Percentiles rank a stretch among this genome's conserved stretches.
phyloP scores from a whole-genome alignment of 148 eudicot species.

The Persicaria tinctoria region DNA sequence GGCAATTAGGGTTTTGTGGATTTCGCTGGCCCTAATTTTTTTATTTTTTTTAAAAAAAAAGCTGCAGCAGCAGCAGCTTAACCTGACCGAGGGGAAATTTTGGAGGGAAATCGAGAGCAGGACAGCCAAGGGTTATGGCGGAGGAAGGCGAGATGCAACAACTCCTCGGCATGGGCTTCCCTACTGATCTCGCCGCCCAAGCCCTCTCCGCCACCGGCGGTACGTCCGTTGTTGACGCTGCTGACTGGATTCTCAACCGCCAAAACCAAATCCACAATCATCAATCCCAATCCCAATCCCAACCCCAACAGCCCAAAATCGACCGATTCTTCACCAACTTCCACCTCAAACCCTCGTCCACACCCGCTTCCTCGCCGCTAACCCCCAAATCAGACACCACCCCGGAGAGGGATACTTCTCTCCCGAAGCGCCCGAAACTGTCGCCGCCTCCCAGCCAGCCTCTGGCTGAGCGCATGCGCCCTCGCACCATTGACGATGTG shows the following conservation, averaged over 20 bases:
- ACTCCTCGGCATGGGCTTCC: slow-evolving; percentile 69
- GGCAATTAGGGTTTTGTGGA: too few species aligned
- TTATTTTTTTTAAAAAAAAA: too few species aligned
- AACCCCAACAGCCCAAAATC: slow-evolving; percentile 23
- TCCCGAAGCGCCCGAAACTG: slow-evolving; percentile 26
- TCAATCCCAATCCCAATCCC: slow-evolving; percentile 12
- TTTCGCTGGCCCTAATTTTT: too few species aligned
- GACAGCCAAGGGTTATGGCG: neutral
- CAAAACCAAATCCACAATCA: neutral
- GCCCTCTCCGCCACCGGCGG: slow-evolving; percentile 61
- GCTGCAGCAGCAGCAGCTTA: too few species aligned
- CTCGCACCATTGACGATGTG: slow-evolving; percentile 41
- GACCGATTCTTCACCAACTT: slow-evolving; percentile 23
- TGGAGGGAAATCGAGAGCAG: neutral
- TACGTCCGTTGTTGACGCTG: slow-evolving; percentile 37
- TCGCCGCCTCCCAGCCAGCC: slow-evolving; percentile 28
- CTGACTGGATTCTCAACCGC: slow-evolving; percentile 60
- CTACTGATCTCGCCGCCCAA: slow-evolving; percentile 40
- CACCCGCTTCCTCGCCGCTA: slow-evolving; percentile 3
- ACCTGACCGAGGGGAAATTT: neutral
- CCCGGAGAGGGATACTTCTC: neutral
- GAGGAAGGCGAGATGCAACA: slow-evolving; percentile 25
- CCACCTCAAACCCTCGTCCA: slow-evolving; percentile 25
- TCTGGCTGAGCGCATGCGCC: slow-evolving; percentile 73
- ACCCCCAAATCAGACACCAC: slow-evolving; percentile 21